Evolutionary conservation across 2,329 filamentous ascomycete species (phyloP), one percentile per base, ranked within the genome.

Genomic region (Apiospora malaysiana): DNA sequence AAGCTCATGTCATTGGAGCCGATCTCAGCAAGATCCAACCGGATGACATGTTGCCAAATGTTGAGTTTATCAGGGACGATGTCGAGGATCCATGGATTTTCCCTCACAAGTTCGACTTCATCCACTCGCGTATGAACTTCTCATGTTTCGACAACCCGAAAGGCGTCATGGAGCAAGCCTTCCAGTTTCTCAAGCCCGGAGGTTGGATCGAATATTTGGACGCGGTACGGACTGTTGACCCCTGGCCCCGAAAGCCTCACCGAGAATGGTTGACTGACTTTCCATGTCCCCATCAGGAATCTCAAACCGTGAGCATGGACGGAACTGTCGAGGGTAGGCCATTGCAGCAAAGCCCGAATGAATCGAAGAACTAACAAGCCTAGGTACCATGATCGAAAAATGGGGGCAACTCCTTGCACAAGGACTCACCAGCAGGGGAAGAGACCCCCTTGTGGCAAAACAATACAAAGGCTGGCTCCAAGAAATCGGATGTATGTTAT

Each of bases 21-120:
- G 76, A 77, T 45, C 70, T 77, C 9, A 75, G 73, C 21, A 71
- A 73, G 16, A 76, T 76, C 56, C 75, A 77, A 69, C 75, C 76
- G 7, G 70, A 73, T 7, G 70, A 68, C 32, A 81, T 72, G 1
- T 71, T 74, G 23, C 68, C 73, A 16, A 76, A 76, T 70, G 74
- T 73, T 69, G 40, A 70, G 21, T 77, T 77, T 66, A 72, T 75
- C 66, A 67, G 76, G 43, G 75, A 76, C 72, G 75, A 77, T 47
- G 71, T 72, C 42, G 73, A 75, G 70, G 73, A 76, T 47, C 70
- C 72, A n/a, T 77, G 75, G 75, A 70, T 73, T 5, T 75, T 71
- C 51, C 37, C 69, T 47, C 66, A 74, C 63, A 68, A 43, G 40
- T 77, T 76, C 67, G 76, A 77, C 74, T 75, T 71, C 69, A 71